phyloP scores from a whole-genome alignment of 768 basidiomycete species.

The Lentinula raphanica region DNA sequence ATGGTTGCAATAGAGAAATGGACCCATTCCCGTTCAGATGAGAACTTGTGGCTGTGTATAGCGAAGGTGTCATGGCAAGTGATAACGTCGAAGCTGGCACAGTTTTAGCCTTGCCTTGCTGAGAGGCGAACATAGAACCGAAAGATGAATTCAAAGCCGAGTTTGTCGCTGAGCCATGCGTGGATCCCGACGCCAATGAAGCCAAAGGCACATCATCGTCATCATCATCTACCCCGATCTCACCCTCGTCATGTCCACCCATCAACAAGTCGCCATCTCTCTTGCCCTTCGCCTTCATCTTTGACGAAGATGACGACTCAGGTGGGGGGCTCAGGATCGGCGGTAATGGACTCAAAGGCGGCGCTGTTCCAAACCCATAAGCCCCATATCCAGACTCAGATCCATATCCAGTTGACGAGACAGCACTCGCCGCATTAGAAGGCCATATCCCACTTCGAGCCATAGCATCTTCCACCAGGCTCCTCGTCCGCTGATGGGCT shows the following conservation, averaged over 20 bases:
- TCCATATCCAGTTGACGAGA: background rate
- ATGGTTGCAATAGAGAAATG: background rate
- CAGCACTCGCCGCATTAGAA: slow-evolving; percentile 7
- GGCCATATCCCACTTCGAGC: slow-evolving; percentile 41
- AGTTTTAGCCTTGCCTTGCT: background rate
- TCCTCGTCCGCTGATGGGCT: slow-evolving; percentile 52
- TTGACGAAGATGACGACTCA: background rate
- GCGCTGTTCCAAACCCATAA: background rate
- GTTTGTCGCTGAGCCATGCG: background rate
- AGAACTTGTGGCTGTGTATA: background rate
- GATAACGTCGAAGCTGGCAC: background rate
- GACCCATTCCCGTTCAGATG: background rate
- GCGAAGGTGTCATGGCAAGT: background rate
- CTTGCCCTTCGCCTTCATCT: too few species aligned
- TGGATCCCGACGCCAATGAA: background rate
- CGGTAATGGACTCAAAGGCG: slow-evolving; percentile 5
- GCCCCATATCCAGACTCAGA: background rate
- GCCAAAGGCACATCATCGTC: slow-evolving; percentile 3
- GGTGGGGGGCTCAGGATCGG: slow-evolving; percentile 5
- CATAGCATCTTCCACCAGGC: slow-evolving; percentile 53
- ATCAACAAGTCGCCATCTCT: background rate
- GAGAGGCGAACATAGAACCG: background rate
- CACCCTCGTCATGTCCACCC: background rate
- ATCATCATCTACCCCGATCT: too few species aligned
- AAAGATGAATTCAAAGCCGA: background rate